Evolutionary conservation across 345 rosid species (phyloP), one percentile per base, ranked within the genome.

Genomic region (Camelina laxa): DNA sequence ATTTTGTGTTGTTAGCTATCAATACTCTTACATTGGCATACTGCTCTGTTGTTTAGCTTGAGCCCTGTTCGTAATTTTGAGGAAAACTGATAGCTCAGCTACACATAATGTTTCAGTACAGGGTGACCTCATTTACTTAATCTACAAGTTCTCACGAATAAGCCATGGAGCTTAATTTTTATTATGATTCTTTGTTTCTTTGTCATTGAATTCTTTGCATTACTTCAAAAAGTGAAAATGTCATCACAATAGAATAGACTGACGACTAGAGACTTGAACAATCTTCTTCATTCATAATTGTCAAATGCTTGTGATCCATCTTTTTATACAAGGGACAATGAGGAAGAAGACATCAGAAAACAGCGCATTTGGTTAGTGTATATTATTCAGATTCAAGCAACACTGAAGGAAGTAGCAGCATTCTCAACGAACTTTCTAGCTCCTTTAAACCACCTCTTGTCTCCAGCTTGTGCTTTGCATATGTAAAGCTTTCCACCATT

Each of bases 371-470:
- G 14, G 30, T 27, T 33, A 20, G 8, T 54, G 59, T 50, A 67
- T 49, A 4, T 19, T 4, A 9, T 59, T 75, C 15, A 38, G 55
- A 13, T 36, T 85, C 81, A 93, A 45, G 96, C 98, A 80, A 93
- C 79, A 56, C 90, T 91, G 87, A 91, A 93, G 38, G 93, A 91
- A 80, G 61, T 76, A 4, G 87, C 82, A 13, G 96, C 21, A 73
- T 70, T 88, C 85, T 93, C 94, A 3, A 91, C 91, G 15, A 73
- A 91, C 81, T 80, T 93, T 57, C 82, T 88, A 10, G 97, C 91
- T 60, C 97, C 98, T 79, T 93, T 93, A 70, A 93, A 93, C 98
- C 98, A 93, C 80, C 98, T 89, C 88, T 93, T 91, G 87, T 94
- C 97, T 27, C 99, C 97, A 4, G 97, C 97, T 69, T 91, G 98